Evolutionary conservation across 768 basidiomycete species (phyloP), one percentile per base, ranked within the genome.

Genomic region (Mycena metata): DNA sequence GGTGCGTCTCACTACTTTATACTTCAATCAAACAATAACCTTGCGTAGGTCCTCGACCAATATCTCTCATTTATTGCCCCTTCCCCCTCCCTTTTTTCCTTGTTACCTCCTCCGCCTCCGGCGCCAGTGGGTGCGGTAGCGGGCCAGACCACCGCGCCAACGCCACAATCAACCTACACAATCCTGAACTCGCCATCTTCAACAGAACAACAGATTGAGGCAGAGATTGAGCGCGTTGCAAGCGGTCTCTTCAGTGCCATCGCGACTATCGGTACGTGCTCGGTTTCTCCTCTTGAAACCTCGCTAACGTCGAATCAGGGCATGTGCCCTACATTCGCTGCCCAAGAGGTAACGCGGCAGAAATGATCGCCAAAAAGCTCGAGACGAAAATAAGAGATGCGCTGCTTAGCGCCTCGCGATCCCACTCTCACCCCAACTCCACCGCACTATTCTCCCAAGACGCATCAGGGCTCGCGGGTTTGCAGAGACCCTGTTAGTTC

Each of bases 281-380:
- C 42, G 21, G 15, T 47, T 4, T 46, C 33, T 4, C 58, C 12
- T 64, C 19, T 36, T 41, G 11, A 15, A 35, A n/a, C 2, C 11
- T 54, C n/a, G 57, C 16, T 65, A 23, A 64, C 63, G 5, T 8
- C 13, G 57, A 36, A 56, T 15, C 62, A 96, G 96, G 94, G 2
- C 92, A 95, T 73, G 92, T 97, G 23, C 98, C 98, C 12, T 93
- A 96, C 76, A 98, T 99, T 66, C 91, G 98, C 36, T 91, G 94
- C 64, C 98, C 98, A 23, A 84, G 92, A 78, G 97, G 97, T 1
- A 98, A 99, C 79, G 98, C 98, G 6, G 98, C 96, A 21, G 98
- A 99, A 80, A 98, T 98, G 96, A 91, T 99, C n/a, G 96, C 96
- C 11, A 92, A 96, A 81, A 98, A 95, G 78, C 85, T 99, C 13